Evolutionary conservation across 2,329 filamentous ascomycete genomes (phyloP), one percentile per base, ranked within the genome.

Genomic region (Ophiostoma sp.): DNA sequence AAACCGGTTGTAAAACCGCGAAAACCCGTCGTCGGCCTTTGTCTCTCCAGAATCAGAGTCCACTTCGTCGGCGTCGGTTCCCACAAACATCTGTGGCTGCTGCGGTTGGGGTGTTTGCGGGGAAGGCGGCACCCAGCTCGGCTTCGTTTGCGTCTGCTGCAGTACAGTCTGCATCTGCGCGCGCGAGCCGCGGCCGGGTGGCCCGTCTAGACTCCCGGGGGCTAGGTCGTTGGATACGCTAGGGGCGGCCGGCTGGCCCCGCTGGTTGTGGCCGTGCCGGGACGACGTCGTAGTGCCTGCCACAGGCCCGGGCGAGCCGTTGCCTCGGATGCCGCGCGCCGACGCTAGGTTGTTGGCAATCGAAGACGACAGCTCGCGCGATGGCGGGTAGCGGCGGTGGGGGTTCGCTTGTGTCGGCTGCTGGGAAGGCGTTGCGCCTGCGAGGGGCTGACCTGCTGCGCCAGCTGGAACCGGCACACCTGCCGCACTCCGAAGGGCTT

Each of bases 1-100:
- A 74, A 97, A 97, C 0, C 92, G 93, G 69, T 85, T 93, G 79
- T 98, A 99, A 79, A 98, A 99, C 67, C 88, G 87, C 6, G 91
- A 87, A 76, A 97, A 99, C 5, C 91, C 89, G 68, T 94, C 93
- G 44, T 96, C 92, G 73, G 42, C 9, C 63, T 64, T 47, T 41
- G n/a, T 68, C 36, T 72, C 68, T 69, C 73, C 71, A 72, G 65
- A 70, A 67, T 64, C 42, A 14, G 12, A 18, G 16, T 8, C 38
- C 12, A 42, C 42, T 11, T 64, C 42, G 40, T 71, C 73, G 73
- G 69, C 70, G 68, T 70, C 70, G 75, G 73, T 69, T n/a, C 69
- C 72, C 60, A 75, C 71, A 55, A 74, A 74, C 67, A 75, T 40
- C 9, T 72, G 81, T 42, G 74, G 71, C 47, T 73, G 73, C 65